Conservation (phyloP, 1,284 basidiomycete genomes). For the Omphalotus olearius region DNA sequence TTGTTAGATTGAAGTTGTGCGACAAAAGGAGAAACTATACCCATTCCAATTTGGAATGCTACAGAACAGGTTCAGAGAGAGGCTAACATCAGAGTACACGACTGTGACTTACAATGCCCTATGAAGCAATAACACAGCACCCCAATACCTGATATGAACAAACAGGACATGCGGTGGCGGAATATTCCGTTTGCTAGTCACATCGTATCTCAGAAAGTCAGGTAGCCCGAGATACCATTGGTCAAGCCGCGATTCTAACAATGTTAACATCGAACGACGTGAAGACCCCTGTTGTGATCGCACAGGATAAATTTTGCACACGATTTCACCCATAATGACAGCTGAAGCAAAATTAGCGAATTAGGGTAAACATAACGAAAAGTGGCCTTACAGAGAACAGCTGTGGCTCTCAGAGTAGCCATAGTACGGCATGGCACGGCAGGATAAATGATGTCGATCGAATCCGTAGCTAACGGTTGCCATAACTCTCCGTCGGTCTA, state of each 20-base stretch:
- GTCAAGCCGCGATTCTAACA: slow-evolving; percentile 67
- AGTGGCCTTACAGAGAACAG: slow-evolving; percentile 50
- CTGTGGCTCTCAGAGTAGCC: slow-evolving; percentile 56
- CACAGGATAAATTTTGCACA: slow-evolving; percentile 74
- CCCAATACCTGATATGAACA: slow-evolving; percentile 78
- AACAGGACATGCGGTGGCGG: slow-evolving; percentile 66
- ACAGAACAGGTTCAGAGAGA: slow-evolving; percentile 2
- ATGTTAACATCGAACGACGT: slow-evolving; percentile 43
- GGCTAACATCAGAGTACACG: not conserved
- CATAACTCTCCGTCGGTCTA: slow-evolving; percentile 55
- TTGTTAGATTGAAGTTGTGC: not conserved
- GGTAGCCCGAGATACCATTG: slow-evolving; percentile 76
- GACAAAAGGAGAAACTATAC: slow-evolving; percentile 29
- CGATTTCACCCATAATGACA: slow-evolving; percentile 60
- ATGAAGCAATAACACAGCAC: slow-evolving; percentile 71
- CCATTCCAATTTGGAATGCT: slow-evolving; percentile 68
- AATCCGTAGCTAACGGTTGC: slow-evolving; percentile 43
- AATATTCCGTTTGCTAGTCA: slow-evolving; percentile 42
- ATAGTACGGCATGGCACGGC: slow-evolving; percentile 48
- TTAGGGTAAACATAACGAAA: not conserved
- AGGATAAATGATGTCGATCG: slow-evolving; percentile 34
- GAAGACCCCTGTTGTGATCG: slow-evolving; percentile 41
- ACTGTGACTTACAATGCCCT: slow-evolving; percentile 68
- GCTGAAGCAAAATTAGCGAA: slow-evolving; percentile 31
- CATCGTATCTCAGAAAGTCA: slow-evolving; percentile 57